Conservation (phyloP, 2,329 filamentous ascomycete species). For the Alternaria panax region DNA sequence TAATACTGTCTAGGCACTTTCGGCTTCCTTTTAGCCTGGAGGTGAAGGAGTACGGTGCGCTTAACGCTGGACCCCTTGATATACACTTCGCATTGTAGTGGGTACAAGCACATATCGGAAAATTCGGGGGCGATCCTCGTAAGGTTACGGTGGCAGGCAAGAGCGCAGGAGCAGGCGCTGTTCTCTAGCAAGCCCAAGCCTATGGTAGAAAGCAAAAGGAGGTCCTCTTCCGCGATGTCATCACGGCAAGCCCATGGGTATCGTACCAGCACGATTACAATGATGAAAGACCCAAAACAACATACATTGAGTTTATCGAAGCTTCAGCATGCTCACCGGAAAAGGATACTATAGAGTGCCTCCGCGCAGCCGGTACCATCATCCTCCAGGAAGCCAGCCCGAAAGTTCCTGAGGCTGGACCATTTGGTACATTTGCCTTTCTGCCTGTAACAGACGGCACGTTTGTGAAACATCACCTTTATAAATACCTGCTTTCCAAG, state of each 20-base stretch:
- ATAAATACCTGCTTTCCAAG: slow-evolving; percentile 33
- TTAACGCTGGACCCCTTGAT: slow-evolving; percentile 71
- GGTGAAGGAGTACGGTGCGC: slow-evolving; percentile 62
- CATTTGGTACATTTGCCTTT: slow-evolving; percentile 53
- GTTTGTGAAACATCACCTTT: slow-evolving; percentile 49
- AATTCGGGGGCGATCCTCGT: slow-evolving; percentile 61
- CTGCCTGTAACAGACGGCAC: slow-evolving; percentile 52
- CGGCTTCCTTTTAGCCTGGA: slow-evolving; percentile 69
- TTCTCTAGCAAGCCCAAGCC: slow-evolving; percentile 53
- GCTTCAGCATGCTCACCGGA: slow-evolving; percentile 38
- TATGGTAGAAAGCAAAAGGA: slow-evolving; percentile 48
- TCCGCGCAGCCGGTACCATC: slow-evolving; percentile 33
- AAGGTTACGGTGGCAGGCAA: slow-evolving; percentile 68
- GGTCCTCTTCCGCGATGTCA: slow-evolving; percentile 44
- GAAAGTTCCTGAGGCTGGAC: slow-evolving; percentile 41
- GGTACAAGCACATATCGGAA: slow-evolving; percentile 65
- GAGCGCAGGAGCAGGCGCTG: slow-evolving; percentile 68
- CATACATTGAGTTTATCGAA: slow-evolving; percentile 39
- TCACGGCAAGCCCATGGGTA: slow-evolving; percentile 44
- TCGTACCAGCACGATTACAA: slow-evolving; percentile 43
- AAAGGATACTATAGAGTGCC: slow-evolving; percentile 36
- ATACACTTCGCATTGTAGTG: slow-evolving; percentile 67
- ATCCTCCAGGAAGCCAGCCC: slow-evolving; percentile 41
- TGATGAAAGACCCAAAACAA: slow-evolving; percentile 40
- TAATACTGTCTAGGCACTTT: slow-evolving; percentile 69